Evolutionary conservation across 2,329 filamentous ascomycete species (phyloP).

Genomic region (Pleomassaria siparia): DNA sequence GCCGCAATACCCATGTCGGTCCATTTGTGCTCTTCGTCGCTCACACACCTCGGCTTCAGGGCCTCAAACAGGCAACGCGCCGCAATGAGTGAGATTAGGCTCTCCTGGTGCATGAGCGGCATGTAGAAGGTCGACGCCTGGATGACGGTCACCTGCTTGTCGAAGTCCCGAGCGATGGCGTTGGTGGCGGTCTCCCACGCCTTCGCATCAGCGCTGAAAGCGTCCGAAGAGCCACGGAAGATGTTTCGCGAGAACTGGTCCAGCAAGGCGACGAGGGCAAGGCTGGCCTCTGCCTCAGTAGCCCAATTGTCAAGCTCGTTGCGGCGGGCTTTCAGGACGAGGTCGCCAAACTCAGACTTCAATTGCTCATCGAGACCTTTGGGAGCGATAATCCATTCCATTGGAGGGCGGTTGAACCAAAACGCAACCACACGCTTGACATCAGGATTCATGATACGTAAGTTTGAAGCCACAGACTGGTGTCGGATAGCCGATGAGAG

Average conservation of each 20-base stretch:
- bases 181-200: constrained; percentile 10
- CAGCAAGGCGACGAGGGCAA: constrained; percentile 13
- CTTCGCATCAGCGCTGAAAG: constrained; percentile 13
- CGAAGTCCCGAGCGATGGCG: constrained; percentile 14
- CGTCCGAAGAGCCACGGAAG: constrained; percentile 14
- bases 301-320: constrained; percentile 14
- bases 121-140: constrained; percentile 16
- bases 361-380: constrained; percentile 14
- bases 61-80: constrained; percentile 12
- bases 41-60: constrained; percentile 12
- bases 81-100: constrained; percentile 12
- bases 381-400: constrained; percentile 15
- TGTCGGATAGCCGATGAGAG: constrained; percentile 1
- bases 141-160: constrained; percentile 15
- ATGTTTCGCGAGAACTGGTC: constrained; percentile 18
- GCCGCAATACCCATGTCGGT: constrained; percentile 10
- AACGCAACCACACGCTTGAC: constrained; percentile 9
- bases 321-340: constrained; percentile 13
- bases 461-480: neutral
- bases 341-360: constrained; percentile 13
- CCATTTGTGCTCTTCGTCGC: constrained; percentile 14
- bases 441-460: constrained; percentile 4
- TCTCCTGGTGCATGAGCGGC: constrained; percentile 16
- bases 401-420: constrained; percentile 15
- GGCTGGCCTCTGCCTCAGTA: constrained; percentile 7